Base-by-base conservation (phyloP, 805 yeast species). In the Saturnispora bothae region DNA sequence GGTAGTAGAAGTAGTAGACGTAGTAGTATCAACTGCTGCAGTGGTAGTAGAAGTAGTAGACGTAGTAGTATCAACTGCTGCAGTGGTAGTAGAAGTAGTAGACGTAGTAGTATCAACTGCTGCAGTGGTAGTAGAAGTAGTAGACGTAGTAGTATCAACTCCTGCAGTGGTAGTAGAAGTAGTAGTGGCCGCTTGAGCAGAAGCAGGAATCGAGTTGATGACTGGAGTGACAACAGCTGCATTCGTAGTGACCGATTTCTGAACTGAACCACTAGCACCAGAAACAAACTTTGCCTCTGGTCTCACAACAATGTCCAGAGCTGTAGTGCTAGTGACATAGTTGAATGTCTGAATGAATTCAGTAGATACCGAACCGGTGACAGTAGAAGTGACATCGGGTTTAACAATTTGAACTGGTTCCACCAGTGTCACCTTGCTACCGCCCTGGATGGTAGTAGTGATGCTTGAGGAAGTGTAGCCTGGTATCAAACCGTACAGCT, bases 341-440 rank as follows among this genome's bases (percentile, higher is more conserved):
- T n/a, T 27, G 13, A 33, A 14, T 12, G 36, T 23, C 23, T 33
- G 13, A 15, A 33, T 23, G 13, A 19, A 23, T 33, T 33, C 36
- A 16, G 18, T 33, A 22, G 25, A 17, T n/a, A 12, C 19, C 6
- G 12, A 12, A 9, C 36, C 36, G 5, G 12, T 16, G 21, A 33
- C 23, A 12, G 36, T n/a, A 9, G 23, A 23, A 13, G 36, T 33
- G 20, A 33, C 21, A 18, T 20, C 9, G 14, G 36, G 36, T 26
- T 33, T 33, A 17, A 33, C 9, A 23, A 33, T 14, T 33, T 33
- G 28, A 17, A 21, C 20, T 14, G 28, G 29, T 10, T 17, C 36
- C 12, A 10, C n/a, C 14, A 33, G 25, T n/a, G 28, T 22, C 6
- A 26, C 15, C 13, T 10, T 7, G 12, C 23, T 26, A 16, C 36